These are phyloP conservation scores for Penicillium waksmanii DNA, from an alignment of 495 filamentous ascomycete species.

Conservation along the genomic window DNA sequence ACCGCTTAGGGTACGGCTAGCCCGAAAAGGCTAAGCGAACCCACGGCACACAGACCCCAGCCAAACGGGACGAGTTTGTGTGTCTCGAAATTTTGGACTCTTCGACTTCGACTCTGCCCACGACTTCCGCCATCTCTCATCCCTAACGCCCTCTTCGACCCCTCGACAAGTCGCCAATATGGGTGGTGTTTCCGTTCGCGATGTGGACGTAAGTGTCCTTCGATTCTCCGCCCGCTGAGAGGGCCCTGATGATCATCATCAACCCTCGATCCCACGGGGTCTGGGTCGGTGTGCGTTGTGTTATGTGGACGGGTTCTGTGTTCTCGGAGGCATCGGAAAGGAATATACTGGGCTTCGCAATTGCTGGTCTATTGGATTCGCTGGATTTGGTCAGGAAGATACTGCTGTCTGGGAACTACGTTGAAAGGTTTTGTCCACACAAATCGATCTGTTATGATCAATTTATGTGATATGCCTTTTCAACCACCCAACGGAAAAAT, in stretches of 20 bases:
- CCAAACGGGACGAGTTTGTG: conserved; percentile 38
- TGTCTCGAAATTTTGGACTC: conserved; percentile 48
- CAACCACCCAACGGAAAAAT: background rate
- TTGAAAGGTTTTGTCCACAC: background rate
- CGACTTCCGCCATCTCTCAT: conserved; percentile 42
- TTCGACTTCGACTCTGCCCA: conserved; percentile 43
- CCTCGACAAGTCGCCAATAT: conserved; percentile 67
- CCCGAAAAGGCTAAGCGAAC: conserved; percentile 50
- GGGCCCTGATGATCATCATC: conserved; percentile 6
- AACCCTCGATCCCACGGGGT: background rate
- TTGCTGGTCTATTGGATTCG: background rate
- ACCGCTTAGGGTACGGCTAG: conserved; percentile 49
- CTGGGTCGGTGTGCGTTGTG: background rate
- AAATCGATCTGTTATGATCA: background rate
- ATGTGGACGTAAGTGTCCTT: conserved; percentile 79
- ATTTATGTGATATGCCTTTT: background rate
- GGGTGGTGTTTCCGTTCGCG: conserved; percentile 85
- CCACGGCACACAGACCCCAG: conserved; percentile 43
- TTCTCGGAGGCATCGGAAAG: background rate
- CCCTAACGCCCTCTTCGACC: conserved; percentile 42
- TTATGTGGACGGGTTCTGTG: background rate
- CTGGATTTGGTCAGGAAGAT: conserved; percentile 1
- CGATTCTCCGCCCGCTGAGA: conserved; percentile 7
- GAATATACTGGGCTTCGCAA: background rate
- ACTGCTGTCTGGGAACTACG: background rate